Percentiles rank a stretch among this genome's conserved stretches.
Conservation (phyloP, 257 asterid genomes). For the Capsicum chinense region DNA sequence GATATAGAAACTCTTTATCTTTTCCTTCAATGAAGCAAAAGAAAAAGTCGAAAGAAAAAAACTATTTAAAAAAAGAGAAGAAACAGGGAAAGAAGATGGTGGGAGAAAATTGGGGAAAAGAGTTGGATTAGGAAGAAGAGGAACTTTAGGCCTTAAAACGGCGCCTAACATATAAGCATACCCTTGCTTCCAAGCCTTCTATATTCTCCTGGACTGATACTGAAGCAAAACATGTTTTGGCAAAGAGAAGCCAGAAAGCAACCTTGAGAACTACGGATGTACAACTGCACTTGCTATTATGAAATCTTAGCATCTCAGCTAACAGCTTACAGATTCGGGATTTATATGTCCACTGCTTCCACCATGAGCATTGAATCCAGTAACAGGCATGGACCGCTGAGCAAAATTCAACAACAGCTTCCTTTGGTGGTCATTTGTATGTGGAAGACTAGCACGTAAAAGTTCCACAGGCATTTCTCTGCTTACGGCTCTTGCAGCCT, state of each 20-base stretch:
- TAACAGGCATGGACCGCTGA: constrained; percentile 49
- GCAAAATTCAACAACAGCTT: constrained; percentile 51
- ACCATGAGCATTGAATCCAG: constrained; percentile 39
- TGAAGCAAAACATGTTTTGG: constrained; percentile 25
- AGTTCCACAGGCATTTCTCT: constrained; percentile 59
- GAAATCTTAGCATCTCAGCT: constrained; percentile 14
- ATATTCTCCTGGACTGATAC: constrained; percentile 21
- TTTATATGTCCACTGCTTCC: constrained; percentile 33
- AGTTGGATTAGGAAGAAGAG: constrained; percentile 25
- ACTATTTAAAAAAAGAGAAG: background rate
- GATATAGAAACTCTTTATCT: background rate
- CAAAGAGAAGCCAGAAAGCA: constrained; percentile 25
- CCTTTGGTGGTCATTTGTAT: constrained; percentile 52
- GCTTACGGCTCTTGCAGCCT: constrained; percentile 47
- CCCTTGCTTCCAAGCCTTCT: constrained; percentile 26
- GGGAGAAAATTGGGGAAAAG: background rate
- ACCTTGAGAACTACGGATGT: constrained; percentile 27
- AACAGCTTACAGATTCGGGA: constrained; percentile 32
- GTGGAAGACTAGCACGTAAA: constrained; percentile 58
- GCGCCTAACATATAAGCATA: constrained; percentile 26
- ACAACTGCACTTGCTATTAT: constrained; percentile 27
- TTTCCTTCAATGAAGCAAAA: constrained; percentile 25
- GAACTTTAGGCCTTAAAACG: constrained; percentile 28
- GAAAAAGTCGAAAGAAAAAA: background rate
- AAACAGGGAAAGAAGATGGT: constrained; percentile 11